Evolutionary conservation across 2,329 filamentous ascomycete genomes (phyloP).

Genomic region (Monilinia aucupariae): DNA sequence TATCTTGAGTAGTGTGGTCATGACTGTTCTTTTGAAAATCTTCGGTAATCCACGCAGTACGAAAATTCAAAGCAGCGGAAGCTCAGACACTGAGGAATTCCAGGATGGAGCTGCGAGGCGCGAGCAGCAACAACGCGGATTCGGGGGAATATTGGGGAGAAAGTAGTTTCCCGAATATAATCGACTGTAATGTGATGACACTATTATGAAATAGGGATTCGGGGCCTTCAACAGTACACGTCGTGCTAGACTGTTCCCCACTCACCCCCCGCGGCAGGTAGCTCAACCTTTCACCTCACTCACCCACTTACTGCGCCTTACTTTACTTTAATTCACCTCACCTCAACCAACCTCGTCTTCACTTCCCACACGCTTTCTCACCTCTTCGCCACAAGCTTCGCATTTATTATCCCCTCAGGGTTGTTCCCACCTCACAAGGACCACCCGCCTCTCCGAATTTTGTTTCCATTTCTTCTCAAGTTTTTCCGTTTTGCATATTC

Average conservation of each 20-base stretch:
- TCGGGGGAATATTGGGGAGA: slow-evolving; percentile 39
- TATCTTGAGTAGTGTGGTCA: slow-evolving; percentile 64
- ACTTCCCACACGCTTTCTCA: neutral
- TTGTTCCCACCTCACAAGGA: too few species aligned
- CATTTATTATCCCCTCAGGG: neutral
- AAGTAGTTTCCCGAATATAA: slow-evolving; percentile 20
- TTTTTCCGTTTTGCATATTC: too few species aligned
- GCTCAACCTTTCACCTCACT: slow-evolving; percentile 24
- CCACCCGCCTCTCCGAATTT: too few species aligned
- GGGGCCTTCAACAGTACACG: slow-evolving; percentile 28
- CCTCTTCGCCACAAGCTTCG: slow-evolving; percentile 11
- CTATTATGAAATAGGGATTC: neutral
- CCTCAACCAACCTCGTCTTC: neutral
- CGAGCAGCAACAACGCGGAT: slow-evolving; percentile 54
- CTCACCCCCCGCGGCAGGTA: slow-evolving; percentile 10
- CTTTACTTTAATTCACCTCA: neutral
- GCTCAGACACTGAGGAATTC: slow-evolving; percentile 40
- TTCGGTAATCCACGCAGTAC: slow-evolving; percentile 49
- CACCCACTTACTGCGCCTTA: neutral
- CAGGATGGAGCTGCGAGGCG: slow-evolving; percentile 57
- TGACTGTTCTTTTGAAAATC: slow-evolving; percentile 60
- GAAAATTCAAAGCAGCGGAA: slow-evolving; percentile 40
- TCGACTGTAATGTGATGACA: neutral
- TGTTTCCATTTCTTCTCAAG: too few species aligned
- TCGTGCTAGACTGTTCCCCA: neutral